A percentile compares a stretch with the other conserved stretches of the same genome.
Evolutionary conservation across 352 stramenopile genomes (phyloP).

Genomic region (Pythium phragmitis): DNA sequence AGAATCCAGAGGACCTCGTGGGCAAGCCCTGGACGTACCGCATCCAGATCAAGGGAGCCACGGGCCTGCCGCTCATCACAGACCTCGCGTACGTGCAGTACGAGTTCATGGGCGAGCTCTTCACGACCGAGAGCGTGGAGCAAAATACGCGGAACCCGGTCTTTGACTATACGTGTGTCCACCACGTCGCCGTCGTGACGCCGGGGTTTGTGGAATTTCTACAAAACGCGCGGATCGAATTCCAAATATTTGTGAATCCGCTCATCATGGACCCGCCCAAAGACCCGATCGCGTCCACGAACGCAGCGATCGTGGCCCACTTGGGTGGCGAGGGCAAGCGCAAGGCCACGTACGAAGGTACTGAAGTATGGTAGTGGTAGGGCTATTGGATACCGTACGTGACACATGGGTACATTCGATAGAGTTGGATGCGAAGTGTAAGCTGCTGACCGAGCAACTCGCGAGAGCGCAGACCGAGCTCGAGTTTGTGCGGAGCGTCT

Average conservation of each 20-base stretch:
- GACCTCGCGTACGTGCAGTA: slow-evolving; percentile 92
- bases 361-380: background rate
- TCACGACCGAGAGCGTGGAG: slow-evolving; percentile 91
- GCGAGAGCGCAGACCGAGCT: slow-evolving; percentile 41
- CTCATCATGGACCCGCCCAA: slow-evolving; percentile 85
- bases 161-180: slow-evolving; percentile 89
- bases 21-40: slow-evolving; percentile 92
- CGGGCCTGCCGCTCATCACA: slow-evolving; percentile 86
- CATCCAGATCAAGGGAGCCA: slow-evolving; percentile 80
- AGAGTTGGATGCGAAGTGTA: slow-evolving; percentile 62
- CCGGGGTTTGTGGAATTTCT: slow-evolving; percentile 88
- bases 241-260: slow-evolving; percentile 89
- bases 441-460: slow-evolving; percentile 44
- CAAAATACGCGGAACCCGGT: slow-evolving; percentile 84
- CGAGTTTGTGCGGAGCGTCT: slow-evolving; percentile 51
- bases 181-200: slow-evolving; percentile 86
- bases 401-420: background rate
- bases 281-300: slow-evolving; percentile 77
- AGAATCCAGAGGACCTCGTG: slow-evolving; percentile 73
- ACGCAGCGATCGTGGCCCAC: slow-evolving; percentile 65
- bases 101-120: slow-evolving; percentile 91
- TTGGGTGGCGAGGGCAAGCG: slow-evolving; percentile 46
- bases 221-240: slow-evolving; percentile 76
- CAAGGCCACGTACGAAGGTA: slow-evolving; percentile 33
- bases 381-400: background rate